Base-by-base conservation (phyloP, 768 basidiomycete species). In the button mushroom (Agaricus bisporus) region DNA sequence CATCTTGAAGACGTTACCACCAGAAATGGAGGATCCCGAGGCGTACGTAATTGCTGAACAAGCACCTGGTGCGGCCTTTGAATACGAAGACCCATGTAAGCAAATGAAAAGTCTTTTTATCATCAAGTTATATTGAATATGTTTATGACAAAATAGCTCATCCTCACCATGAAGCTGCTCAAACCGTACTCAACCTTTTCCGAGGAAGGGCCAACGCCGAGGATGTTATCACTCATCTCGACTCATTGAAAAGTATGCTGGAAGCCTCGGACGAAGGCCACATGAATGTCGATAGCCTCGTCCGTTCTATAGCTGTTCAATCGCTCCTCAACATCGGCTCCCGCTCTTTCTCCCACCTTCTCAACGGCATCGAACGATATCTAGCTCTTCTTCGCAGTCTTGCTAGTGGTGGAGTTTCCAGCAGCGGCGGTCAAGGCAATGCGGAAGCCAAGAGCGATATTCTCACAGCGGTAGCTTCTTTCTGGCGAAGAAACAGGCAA, bases 301-400 rank as follows among this genome's bases (percentile, higher is more conserved):
- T 86, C 38, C 84, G 91, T 20, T 85, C 88, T 26, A 87, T 98
- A 59, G 77, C 89, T 15, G 76, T 91, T 44, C 93, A 98, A 61
- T 91, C 90, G 11, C 78, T 98, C 4, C 78, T 98, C 5, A 84
- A 90, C 64, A 88, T 98, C 56, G 97, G 97, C 48, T 84, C 90
- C 2, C 85, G 97, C 14, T 97, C 95, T 3, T 98, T 99, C 75
- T 98, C 95, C 0, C 97, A 99, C 69, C 86, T 98, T 61, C 82
- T 98, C 59, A 98, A 98, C 63, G 95, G 94, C 3, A 92, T 98
- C 59, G 97, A 99, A 65, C 86, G 97, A 15, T 98, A 95, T 63
- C 81, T 95, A 1, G 80, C 81, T 4, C 73, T 93, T 4, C 74
- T 93, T 17, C 87, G 86, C 15, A 76, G 73, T 37, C 73, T 91